A percentile compares a stretch with the other conserved stretches of the same genome.
Conservation (phyloP, 805 yeast genomes). For the Teunomyces aglyptinius region DNA sequence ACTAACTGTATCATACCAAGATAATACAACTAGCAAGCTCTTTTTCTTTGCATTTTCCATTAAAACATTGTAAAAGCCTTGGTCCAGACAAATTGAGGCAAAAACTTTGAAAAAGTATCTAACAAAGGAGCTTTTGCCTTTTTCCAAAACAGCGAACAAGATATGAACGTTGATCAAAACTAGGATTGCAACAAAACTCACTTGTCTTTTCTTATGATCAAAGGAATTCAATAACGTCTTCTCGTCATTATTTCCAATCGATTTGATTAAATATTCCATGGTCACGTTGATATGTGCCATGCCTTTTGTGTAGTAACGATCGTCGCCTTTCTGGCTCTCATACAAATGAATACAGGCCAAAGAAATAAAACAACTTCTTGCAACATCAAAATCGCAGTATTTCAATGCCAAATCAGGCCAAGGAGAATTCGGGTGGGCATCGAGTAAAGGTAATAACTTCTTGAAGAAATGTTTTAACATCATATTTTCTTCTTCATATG, state of each 20-base stretch:
- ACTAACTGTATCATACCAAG: slow-evolving; percentile 60
- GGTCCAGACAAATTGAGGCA: slow-evolving; percentile 48
- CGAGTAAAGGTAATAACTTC: slow-evolving; percentile 50
- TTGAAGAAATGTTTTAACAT: slow-evolving; percentile 57
- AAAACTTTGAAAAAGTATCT: slow-evolving; percentile 49
- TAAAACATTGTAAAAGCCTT: slow-evolving; percentile 38
- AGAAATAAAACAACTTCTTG: slow-evolving; percentile 56
- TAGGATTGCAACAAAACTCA: slow-evolving; percentile 42
- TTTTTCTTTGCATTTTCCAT: slow-evolving; percentile 48
- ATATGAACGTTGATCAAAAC: slow-evolving; percentile 54
- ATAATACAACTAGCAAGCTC: slow-evolving; percentile 48
- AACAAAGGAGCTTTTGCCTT: slow-evolving; percentile 52
- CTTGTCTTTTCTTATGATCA: slow-evolving; percentile 15
- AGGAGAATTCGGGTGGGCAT: slow-evolving; percentile 60
- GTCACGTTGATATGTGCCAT: slow-evolving; percentile 54
- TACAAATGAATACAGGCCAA: slow-evolving; percentile 57
- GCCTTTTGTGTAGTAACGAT: slow-evolving; percentile 51
- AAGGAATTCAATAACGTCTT: not conserved
- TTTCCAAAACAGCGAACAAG: slow-evolving; percentile 51
- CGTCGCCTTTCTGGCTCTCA: slow-evolving; percentile 49
- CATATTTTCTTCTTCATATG: slow-evolving; percentile 51
- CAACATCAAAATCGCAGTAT: slow-evolving; percentile 57
- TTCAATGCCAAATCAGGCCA: slow-evolving; percentile 60
- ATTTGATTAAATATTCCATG: slow-evolving; percentile 52
- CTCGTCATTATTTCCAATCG: slow-evolving; percentile 22